These are phyloP conservation scores for Hirsutella minnesotensis DNA, from an alignment of 2,329 filamentous ascomycete species.

Conservation along the genomic window DNA sequence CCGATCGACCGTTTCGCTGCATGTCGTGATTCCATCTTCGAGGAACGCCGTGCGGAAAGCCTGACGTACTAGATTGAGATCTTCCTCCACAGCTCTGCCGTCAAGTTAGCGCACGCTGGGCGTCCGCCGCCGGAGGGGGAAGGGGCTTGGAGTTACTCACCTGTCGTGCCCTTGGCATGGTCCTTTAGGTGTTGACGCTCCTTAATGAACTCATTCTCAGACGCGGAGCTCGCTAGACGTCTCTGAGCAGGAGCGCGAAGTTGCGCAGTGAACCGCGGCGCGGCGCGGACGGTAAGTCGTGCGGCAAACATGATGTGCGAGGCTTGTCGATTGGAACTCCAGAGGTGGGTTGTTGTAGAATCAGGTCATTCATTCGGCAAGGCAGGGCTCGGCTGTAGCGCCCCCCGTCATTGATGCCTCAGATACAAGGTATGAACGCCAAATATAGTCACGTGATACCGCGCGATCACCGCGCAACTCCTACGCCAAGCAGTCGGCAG, in stretches of 20 bases:
- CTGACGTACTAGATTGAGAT: constrained; percentile 92
- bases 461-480: constrained; percentile 12
- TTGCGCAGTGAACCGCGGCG: constrained; percentile 51
- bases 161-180: constrained; percentile 73
- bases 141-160: constrained; percentile 35
- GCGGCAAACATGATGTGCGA: constrained; percentile 46
- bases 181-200: constrained; percentile 85
- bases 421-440: constrained; percentile 15
- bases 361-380: constrained; percentile 14
- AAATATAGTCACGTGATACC: constrained; percentile 16
- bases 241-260: constrained; percentile 52
- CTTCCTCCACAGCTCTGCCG: constrained; percentile 82
- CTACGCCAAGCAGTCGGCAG: not conserved
- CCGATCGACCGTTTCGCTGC: not conserved
- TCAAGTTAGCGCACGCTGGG: constrained; percentile 18
- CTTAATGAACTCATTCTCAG: constrained; percentile 87
- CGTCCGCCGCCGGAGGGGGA: not conserved
- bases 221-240: constrained; percentile 58
- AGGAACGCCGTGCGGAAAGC: too few relatives aligned
- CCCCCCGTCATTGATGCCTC: constrained; percentile 14
- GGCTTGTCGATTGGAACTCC: constrained; percentile 4
- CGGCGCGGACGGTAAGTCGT: constrained; percentile 47
- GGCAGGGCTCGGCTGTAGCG: constrained; percentile 20
- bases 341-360: constrained; percentile 11
- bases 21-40: too few relatives aligned